These are phyloP conservation scores for Aspergillus sp. DNA, from an alignment of 2,329 filamentous ascomycete species.

Conservation along the genomic window DNA sequence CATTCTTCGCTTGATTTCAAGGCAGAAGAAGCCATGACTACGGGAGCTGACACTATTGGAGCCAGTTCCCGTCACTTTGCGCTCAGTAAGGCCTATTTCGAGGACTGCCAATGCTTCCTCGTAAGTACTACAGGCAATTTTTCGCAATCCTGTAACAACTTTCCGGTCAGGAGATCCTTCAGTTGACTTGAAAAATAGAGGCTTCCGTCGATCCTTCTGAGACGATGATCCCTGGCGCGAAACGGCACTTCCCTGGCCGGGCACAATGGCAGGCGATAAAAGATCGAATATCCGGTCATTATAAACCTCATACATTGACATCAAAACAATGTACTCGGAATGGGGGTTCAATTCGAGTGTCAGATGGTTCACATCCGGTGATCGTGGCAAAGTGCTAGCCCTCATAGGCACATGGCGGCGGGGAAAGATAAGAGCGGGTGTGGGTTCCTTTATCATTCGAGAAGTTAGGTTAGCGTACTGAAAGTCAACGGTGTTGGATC, in stretches of 20 bases:
- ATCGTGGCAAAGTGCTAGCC: slow-evolving; percentile 69
- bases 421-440: slow-evolving; percentile 55
- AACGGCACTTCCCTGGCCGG: slow-evolving; percentile 42
- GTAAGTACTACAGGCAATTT: slow-evolving; percentile 80
- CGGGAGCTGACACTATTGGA: slow-evolving; percentile 91
- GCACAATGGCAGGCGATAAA: slow-evolving; percentile 57
- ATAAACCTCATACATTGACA: slow-evolving; percentile 99
- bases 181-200: slow-evolving; percentile 87
- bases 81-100: slow-evolving; percentile 83
- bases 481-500: slow-evolving; percentile 20
- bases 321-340: slow-evolving; percentile 80
- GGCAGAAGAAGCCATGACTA: slow-evolving; percentile 93
- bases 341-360: slow-evolving; percentile 65
- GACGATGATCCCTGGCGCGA: slow-evolving; percentile 48
- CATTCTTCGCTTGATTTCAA: slow-evolving; percentile 84
- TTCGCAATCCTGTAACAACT: slow-evolving; percentile 85
- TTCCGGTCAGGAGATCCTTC: slow-evolving; percentile 88
- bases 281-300: slow-evolving; percentile 98
- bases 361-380: slow-evolving; percentile 72
- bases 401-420: slow-evolving; percentile 64
- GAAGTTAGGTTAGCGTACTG: slow-evolving; percentile 39
- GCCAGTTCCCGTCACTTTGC: slow-evolving; percentile 83
- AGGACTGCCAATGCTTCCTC: slow-evolving; percentile 85
- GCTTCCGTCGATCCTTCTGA: slow-evolving; percentile 71
- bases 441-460: slow-evolving; percentile 54